phyloP scores from a whole-genome alignment of 2,329 filamentous ascomycete species.

The Xylaria sp. region DNA sequence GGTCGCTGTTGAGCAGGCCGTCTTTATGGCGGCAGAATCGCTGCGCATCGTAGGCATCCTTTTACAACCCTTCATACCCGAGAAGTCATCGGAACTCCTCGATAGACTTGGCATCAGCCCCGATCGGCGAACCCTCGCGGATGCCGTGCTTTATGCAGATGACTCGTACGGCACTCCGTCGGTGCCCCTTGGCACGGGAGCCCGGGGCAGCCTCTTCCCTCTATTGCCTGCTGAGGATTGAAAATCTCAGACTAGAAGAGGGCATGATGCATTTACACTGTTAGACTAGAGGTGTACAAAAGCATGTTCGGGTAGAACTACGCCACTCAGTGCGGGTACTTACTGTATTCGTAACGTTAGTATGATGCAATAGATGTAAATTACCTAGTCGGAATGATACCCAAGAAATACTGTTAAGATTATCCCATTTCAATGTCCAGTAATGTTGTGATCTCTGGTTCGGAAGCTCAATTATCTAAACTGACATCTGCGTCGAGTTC shows the following conservation, averaged over 20 bases:
- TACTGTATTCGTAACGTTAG: not conserved
- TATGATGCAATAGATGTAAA: conserved; percentile 20
- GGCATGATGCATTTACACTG: not conserved
- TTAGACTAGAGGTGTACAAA: conserved; percentile 16
- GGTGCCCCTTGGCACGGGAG: conserved; percentile 50
- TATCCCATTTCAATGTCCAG: not conserved
- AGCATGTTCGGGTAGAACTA: conserved; percentile 1
- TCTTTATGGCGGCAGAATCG: conserved; percentile 80
- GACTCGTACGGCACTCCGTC: conserved; percentile 69
- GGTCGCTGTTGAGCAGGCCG: conserved; percentile 62
- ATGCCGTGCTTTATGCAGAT: conserved; percentile 73
- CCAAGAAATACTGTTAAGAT: conserved; percentile 1
- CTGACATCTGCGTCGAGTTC: not conserved
- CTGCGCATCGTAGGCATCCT: conserved; percentile 84
- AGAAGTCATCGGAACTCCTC: conserved; percentile 76
- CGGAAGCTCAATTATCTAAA: not conserved
- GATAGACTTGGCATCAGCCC: conserved; percentile 78
- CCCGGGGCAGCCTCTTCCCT: conserved; percentile 62
- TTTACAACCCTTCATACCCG: conserved; percentile 90
- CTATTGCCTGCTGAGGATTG: conserved; percentile 57
- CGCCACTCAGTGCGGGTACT: not conserved
- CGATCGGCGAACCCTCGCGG: conserved; percentile 69
- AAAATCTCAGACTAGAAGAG: conserved; percentile 43
- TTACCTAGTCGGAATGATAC: conserved; percentile 20
- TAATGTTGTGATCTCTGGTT: not conserved